These are phyloP conservation scores for Euryodendron excelsum DNA, from an alignment of 148 eudicot genomes.

Conservation along the genomic window DNA sequence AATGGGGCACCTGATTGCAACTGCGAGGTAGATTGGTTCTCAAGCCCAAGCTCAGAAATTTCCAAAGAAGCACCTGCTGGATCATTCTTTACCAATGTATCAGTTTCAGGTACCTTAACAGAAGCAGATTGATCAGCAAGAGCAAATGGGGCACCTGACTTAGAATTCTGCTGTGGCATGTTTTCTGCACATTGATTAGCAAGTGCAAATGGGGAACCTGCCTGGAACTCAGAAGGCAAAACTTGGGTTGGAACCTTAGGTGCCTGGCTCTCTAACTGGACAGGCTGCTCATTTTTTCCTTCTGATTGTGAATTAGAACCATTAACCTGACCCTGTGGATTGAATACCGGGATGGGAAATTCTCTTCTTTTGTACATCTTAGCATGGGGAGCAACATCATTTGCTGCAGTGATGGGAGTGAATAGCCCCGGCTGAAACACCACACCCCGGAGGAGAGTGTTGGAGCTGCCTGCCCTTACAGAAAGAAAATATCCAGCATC, in stretches of 20 bases:
- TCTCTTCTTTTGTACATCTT: constrained; percentile 38
- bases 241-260: not conserved
- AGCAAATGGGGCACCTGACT: no score
- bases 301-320: not conserved
- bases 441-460: constrained; percentile 34
- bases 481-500: constrained; percentile 54
- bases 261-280: not conserved
- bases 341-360: constrained; percentile 26
- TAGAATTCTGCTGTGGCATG: not conserved
- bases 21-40: not conserved
- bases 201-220: not conserved
- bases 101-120: not conserved
- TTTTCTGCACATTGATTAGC: not conserved
- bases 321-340: constrained; percentile 1
- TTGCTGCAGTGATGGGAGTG: constrained; percentile 41
- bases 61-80: no score
- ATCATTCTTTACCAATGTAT: not conserved
- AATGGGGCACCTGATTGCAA: not conserved
- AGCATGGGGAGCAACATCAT: constrained; percentile 48
- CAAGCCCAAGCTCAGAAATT: not conserved
- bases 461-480: constrained; percentile 30
- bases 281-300: not conserved
- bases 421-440: constrained; percentile 42
- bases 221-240: not conserved
- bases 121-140: no score